phyloP scores from a whole-genome alignment of 371 early-diverging fungal genomes.

The Mortierella sp. region DNA sequence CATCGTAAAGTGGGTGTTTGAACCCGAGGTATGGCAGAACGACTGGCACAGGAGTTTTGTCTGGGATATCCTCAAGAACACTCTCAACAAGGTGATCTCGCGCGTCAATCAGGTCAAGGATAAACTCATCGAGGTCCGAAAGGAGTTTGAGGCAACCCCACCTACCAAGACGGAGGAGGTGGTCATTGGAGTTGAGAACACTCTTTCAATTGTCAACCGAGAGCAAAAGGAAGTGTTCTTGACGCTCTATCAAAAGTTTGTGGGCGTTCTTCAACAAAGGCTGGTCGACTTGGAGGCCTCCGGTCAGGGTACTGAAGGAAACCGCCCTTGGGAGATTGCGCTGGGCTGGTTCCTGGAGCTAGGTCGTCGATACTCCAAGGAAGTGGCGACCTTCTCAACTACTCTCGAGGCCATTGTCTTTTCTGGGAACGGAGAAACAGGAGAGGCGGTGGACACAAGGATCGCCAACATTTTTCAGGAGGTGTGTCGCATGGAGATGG shows the following conservation, averaged over 20 bases:
- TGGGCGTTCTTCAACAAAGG: constrained; percentile 61
- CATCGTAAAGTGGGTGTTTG: constrained; percentile 83
- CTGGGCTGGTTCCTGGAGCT: constrained; percentile 86
- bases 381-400: constrained; percentile 68
- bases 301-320: constrained; percentile 59
- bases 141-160: constrained; percentile 54
- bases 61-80: constrained; percentile 85
- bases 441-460: constrained; percentile 57
- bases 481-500: constrained; percentile 58
- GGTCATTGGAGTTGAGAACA: constrained; percentile 69
- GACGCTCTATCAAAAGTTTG: constrained; percentile 78
- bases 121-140: constrained; percentile 59
- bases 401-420: constrained; percentile 81
- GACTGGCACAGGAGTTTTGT: constrained; percentile 65
- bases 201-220: constrained; percentile 71
- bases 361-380: constrained; percentile 77
- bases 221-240: constrained; percentile 90
- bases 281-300: constrained; percentile 56
- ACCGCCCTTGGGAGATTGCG: constrained; percentile 77
- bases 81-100: constrained; percentile 82
- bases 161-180: constrained; percentile 36
- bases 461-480: constrained; percentile 67
- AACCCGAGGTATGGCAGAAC: constrained; percentile 63
- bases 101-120: constrained; percentile 81
- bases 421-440: constrained; percentile 56